Conservation (phyloP, 164 flowering plant genomes). For the Aristolochia californica region DNA sequence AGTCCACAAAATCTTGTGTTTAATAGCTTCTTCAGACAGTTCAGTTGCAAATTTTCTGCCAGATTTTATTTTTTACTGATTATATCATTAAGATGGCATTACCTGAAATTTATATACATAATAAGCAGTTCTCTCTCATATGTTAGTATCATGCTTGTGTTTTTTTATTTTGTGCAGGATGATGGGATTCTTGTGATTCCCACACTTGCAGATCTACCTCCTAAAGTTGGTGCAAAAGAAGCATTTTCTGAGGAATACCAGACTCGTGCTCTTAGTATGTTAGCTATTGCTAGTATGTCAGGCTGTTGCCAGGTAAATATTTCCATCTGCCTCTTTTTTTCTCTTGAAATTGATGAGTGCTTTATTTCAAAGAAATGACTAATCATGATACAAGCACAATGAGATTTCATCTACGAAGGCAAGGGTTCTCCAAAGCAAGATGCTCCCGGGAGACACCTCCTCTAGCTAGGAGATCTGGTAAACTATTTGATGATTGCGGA, state of each 20-base stretch:
- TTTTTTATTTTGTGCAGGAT: constrained; percentile 39
- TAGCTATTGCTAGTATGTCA: constrained; percentile 73
- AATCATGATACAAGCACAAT: no score
- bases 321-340: not conserved
- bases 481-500: no score
- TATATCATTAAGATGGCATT: not conserved
- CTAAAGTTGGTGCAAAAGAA: constrained; percentile 75
- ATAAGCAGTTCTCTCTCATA: not conserved
- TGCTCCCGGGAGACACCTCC: no score
- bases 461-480: no score
- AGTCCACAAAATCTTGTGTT: not conserved
- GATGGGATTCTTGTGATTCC: constrained; percentile 88
- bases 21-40: not conserved
- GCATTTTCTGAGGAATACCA: constrained; percentile 46
- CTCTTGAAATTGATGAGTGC: no score
- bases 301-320: constrained; percentile 85
- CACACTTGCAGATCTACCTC: constrained; percentile 58
- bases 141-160: not conserved
- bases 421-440: no score
- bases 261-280: constrained; percentile 30
- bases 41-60: not conserved
- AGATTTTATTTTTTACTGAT: not conserved
- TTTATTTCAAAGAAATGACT: no score
- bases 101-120: no score
- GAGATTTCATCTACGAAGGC: no score